These are phyloP conservation scores for Populus hybrid DNA, from an alignment of 441 rosid genomes.

Conservation along the genomic window DNA sequence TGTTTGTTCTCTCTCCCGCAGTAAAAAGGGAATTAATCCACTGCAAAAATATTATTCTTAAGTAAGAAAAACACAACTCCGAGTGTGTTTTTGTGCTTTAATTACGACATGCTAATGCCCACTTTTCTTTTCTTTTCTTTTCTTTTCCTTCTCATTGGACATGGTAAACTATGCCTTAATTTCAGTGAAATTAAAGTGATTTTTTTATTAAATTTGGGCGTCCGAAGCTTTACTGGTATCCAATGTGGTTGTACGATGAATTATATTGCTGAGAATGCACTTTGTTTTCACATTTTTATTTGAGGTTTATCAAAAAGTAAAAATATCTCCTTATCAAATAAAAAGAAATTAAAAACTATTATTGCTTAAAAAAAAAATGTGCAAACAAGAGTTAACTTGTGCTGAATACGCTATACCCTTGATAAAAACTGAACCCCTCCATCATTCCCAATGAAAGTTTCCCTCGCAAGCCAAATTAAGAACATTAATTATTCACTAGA, in stretches of 20 bases:
- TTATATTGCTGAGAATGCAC: background rate
- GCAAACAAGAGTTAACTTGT: background rate
- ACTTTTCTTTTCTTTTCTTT: no score
- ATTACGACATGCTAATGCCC: background rate
- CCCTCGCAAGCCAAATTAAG: no score
- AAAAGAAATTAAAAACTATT: no score
- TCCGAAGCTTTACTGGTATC: background rate
- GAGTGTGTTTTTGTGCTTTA: background rate
- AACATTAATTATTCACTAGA: no score
- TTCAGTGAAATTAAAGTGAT: background rate
- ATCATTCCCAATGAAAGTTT: no score
- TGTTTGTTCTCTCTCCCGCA: background rate
- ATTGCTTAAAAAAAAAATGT: background rate
- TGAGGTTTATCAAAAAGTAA: background rate
- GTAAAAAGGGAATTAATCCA: background rate
- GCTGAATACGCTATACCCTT: no score
- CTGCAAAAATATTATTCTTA: background rate
- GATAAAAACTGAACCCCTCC: no score
- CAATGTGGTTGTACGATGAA: background rate
- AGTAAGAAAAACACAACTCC: background rate
- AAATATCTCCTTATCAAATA: no score
- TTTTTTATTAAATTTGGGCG: background rate
- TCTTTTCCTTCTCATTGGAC: background rate
- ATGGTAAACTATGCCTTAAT: background rate
- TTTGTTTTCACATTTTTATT: background rate